phyloP scores from a whole-genome alignment of 2,329 filamentous ascomycete species.

The Zasmidium citrigriseum region DNA sequence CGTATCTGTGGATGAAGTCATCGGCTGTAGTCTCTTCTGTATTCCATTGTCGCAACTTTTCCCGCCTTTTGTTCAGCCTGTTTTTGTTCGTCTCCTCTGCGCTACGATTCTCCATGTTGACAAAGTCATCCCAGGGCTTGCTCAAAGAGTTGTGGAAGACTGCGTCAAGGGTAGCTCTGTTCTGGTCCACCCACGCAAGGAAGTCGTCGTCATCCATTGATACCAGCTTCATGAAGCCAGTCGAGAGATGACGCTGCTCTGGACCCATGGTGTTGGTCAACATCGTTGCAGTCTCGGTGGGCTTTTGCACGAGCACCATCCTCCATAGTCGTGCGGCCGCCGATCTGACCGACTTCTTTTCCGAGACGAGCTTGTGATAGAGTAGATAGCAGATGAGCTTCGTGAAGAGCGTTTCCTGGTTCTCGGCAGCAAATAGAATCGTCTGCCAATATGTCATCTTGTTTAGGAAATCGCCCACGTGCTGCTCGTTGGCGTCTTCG shows the following conservation, averaged over 20 bases:
- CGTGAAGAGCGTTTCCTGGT: constrained; percentile 77
- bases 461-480: constrained; percentile 72
- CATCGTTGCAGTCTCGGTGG: constrained; percentile 73
- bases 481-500: constrained; percentile 60
- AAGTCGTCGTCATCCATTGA: constrained; percentile 90
- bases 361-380: constrained; percentile 82
- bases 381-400: constrained; percentile 89
- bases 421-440: constrained; percentile 77
- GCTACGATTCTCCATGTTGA: constrained; percentile 75
- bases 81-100: constrained; percentile 73
- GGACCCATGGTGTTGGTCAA: constrained; percentile 70
- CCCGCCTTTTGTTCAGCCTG: constrained; percentile 73
- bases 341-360: constrained; percentile 65
- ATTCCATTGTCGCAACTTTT: constrained; percentile 80
- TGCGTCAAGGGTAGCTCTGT: constrained; percentile 74
- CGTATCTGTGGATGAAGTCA: constrained; percentile 75
- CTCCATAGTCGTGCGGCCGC: constrained; percentile 84
- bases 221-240: constrained; percentile 79
- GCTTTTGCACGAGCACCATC: constrained; percentile 92
- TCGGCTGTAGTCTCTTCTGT: constrained; percentile 68
- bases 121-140: constrained; percentile 85
- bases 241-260: constrained; percentile 70
- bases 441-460: constrained; percentile 96
- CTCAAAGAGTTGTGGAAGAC: constrained; percentile 82
- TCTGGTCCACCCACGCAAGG: constrained; percentile 81